A percentile compares a stretch with the other conserved stretches of the same genome.
These are phyloP conservation scores for Keithomyces neogunnii DNA, from an alignment of 2,329 filamentous ascomycete species.

Conservation along the genomic window DNA sequence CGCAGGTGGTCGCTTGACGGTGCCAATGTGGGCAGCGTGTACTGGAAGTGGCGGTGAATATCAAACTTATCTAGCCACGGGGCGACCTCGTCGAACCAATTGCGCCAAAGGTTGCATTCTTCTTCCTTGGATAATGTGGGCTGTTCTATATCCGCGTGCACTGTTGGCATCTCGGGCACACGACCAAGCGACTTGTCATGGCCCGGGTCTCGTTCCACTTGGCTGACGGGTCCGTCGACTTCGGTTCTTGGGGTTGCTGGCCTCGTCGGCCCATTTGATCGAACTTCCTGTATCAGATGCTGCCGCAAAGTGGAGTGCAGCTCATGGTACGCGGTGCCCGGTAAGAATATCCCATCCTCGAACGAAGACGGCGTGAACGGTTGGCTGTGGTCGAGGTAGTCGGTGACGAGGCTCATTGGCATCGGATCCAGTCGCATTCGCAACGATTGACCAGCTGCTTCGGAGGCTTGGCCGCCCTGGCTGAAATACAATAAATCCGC, in stretches of 20 bases:
- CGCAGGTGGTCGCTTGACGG: slow-evolving; percentile 33
- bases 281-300: slow-evolving; percentile 34
- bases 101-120: slow-evolving; percentile 29
- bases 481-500: slow-evolving; percentile 26
- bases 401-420: slow-evolving; percentile 8
- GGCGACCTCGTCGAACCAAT: slow-evolving; percentile 32
- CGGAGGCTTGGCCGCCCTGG: slow-evolving; percentile 17
- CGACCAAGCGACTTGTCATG: background rate
- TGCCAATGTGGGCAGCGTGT: slow-evolving; percentile 37
- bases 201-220: background rate
- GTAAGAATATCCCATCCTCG: slow-evolving; percentile 34
- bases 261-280: slow-evolving; percentile 26
- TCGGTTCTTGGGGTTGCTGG: slow-evolving; percentile 14
- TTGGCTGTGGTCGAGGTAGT: slow-evolving; percentile 18
- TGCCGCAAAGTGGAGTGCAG: slow-evolving; percentile 36
- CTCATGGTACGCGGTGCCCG: slow-evolving; percentile 37
- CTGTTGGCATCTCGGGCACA: background rate
- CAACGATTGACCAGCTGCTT: background rate
- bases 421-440: background rate
- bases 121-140: slow-evolving; percentile 18
- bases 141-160: background rate
- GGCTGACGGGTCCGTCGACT: slow-evolving; percentile 3
- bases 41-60: slow-evolving; percentile 36
- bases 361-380: slow-evolving; percentile 17
- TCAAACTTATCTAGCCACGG: slow-evolving; percentile 47